Percentiles rank a stretch among this genome's conserved stretches.
Conservation (phyloP, 345 rosid genomes). For the Lepidium aucheri region DNA sequence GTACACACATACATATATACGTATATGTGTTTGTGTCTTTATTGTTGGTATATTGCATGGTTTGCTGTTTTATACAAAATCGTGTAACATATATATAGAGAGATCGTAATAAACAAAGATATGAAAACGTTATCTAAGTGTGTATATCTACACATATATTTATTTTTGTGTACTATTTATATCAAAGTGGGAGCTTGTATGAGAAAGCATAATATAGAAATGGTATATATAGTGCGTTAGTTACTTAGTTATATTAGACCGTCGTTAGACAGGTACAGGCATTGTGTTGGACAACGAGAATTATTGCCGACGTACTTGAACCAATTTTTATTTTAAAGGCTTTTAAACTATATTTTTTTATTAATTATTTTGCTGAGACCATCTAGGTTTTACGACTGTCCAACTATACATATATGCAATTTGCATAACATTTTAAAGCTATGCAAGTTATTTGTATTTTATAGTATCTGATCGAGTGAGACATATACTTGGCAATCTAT, state of each 20-base stretch:
- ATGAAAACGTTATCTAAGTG: background rate
- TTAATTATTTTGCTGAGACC: background rate
- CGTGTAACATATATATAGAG: too few relatives aligned
- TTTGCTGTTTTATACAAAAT: background rate
- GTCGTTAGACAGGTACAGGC: background rate
- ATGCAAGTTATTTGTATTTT: background rate
- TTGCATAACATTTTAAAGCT: too few relatives aligned
- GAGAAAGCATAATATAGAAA: background rate
- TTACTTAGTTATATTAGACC: slow-evolving; percentile 23
- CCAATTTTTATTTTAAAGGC: too few relatives aligned
- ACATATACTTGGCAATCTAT: too few relatives aligned
- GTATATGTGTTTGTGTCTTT: background rate
- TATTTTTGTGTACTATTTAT: too few relatives aligned
- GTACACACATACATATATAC: background rate
- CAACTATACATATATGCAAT: background rate
- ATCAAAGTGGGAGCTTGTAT: slow-evolving; percentile 2
- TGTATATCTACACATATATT: background rate
- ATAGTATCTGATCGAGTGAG: too few relatives aligned
- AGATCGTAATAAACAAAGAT: background rate
- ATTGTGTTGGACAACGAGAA: background rate
- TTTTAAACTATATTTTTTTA: too few relatives aligned
- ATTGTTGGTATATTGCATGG: slow-evolving; percentile 8
- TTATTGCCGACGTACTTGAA: too few relatives aligned
- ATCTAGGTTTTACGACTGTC: background rate
- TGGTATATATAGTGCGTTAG: slow-evolving; percentile 23